Conservation (phyloP, 257 asterid species). For the Nicotiana sylvestris region DNA sequence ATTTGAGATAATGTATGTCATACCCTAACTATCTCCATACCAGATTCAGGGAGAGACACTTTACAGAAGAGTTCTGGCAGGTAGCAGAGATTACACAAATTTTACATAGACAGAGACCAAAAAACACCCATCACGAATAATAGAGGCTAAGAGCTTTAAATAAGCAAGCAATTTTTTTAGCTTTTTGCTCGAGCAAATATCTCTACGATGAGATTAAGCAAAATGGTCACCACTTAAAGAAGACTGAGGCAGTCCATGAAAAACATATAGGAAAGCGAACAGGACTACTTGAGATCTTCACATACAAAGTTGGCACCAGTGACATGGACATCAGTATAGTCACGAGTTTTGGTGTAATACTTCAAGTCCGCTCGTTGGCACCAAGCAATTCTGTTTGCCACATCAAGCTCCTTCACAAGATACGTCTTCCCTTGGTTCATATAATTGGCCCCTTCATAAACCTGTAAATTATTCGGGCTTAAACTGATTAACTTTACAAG, state of each 20-base stretch:
- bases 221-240: neutral
- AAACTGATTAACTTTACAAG: constrained; percentile 3
- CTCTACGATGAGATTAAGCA: neutral
- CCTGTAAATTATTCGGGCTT: constrained; percentile 41
- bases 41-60: neutral
- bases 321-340: constrained; percentile 77
- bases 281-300: constrained; percentile 10
- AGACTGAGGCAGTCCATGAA: neutral
- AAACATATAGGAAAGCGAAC: neutral
- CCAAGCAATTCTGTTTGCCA: constrained; percentile 79
- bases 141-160: neutral
- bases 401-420: constrained; percentile 79
- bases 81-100: neutral
- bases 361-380: constrained; percentile 83
- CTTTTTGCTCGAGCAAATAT: neutral
- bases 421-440: constrained; percentile 91
- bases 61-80: neutral
- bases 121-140: neutral
- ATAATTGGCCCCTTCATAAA: constrained; percentile 93
- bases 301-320: constrained; percentile 71
- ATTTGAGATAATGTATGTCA: neutral
- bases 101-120: neutral
- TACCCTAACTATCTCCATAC: constrained; percentile 1
- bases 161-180: neutral
- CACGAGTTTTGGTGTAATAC: constrained; percentile 88